Conservation (phyloP, 2,329 filamentous ascomycete genomes). For the Hymenoscyphus fructigenus region DNA sequence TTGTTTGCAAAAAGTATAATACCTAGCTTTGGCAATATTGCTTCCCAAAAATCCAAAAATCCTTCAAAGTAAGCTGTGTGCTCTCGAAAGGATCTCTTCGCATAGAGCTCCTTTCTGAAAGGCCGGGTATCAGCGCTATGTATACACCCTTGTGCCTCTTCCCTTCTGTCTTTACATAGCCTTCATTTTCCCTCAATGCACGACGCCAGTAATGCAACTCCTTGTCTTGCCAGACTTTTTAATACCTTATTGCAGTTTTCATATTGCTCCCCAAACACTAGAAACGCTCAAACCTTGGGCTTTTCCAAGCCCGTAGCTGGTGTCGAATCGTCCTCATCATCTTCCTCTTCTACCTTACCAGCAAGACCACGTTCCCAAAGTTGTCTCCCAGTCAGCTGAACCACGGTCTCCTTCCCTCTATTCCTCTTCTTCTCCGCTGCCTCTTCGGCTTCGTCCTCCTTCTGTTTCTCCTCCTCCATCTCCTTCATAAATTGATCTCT, state of each 20-base stretch:
- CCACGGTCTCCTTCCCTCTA: slow-evolving; percentile 70
- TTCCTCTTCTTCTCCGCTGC: slow-evolving; percentile 80
- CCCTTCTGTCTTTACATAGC: background rate
- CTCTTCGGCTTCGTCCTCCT: slow-evolving; percentile 72
- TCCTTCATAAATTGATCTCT: slow-evolving; percentile 74
- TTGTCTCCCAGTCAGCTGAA: slow-evolving; percentile 69
- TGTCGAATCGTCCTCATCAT: slow-evolving; percentile 61
- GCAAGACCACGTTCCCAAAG: slow-evolving; percentile 76
- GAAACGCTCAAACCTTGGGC: slow-evolving; percentile 56
- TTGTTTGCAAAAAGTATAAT: background rate
- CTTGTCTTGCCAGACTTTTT: slow-evolving; percentile 6
- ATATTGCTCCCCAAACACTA: background rate
- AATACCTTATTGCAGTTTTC: background rate
- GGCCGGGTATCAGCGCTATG: background rate
- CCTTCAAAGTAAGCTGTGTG: background rate
- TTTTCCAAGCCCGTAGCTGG: slow-evolving; percentile 64
- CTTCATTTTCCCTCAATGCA: background rate
- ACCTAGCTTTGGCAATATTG: background rate
- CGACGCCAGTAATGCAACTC: slow-evolving; percentile 24
- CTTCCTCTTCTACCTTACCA: slow-evolving; percentile 65
- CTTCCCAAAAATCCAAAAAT: background rate
- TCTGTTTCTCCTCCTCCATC: slow-evolving; percentile 70
- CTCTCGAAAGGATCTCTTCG: background rate
- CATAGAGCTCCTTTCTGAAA: background rate
- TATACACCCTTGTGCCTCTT: background rate